Conservation (phyloP, 1,284 basidiomycete genomes). For the Ustilago trichophora region DNA sequence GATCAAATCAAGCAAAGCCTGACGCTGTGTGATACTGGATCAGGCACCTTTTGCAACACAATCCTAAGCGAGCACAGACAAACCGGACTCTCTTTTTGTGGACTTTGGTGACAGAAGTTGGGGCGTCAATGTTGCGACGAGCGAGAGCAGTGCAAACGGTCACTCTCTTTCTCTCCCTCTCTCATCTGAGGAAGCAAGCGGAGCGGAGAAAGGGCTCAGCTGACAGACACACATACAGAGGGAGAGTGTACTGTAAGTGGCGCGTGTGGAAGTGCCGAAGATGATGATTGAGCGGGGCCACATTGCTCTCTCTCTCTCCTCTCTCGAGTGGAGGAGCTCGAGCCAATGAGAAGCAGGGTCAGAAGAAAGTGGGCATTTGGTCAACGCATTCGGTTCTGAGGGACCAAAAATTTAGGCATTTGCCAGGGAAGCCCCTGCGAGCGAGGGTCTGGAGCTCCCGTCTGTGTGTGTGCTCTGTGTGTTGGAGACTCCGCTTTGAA, state of each 20-base stretch:
- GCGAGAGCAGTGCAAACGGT: too few relatives aligned
- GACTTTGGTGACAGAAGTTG: too few relatives aligned
- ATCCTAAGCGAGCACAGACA: not conserved
- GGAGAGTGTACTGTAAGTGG: too few relatives aligned
- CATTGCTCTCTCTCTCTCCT: not conserved
- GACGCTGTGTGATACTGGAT: not conserved
- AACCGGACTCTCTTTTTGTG: too few relatives aligned
- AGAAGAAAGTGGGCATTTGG: not conserved
- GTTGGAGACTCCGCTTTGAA: conserved; percentile 29
- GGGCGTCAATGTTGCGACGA: conserved; percentile 1
- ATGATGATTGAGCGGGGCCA: conserved; percentile 3
- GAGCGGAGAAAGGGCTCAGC: conserved; percentile 1
- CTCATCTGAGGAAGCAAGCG: too few relatives aligned
- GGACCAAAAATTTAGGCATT: not conserved
- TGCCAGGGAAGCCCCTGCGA: too few relatives aligned
- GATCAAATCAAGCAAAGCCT: not conserved
- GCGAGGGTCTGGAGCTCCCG: conserved; percentile 16
- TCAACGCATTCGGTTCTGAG: conserved; percentile 21
- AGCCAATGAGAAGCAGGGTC: conserved; percentile 10
- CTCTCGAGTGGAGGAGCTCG: not conserved
- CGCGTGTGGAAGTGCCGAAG: not conserved
- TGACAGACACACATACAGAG: not conserved
- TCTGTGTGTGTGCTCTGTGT: not conserved
- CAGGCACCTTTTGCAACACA: not conserved
- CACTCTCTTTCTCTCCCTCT: too few relatives aligned